Percentiles rank a stretch among this genome's conserved stretches.
Evolutionary conservation across 768 basidiomycete genomes (phyloP).

Genomic region (Suillus cothurnatus): DNA sequence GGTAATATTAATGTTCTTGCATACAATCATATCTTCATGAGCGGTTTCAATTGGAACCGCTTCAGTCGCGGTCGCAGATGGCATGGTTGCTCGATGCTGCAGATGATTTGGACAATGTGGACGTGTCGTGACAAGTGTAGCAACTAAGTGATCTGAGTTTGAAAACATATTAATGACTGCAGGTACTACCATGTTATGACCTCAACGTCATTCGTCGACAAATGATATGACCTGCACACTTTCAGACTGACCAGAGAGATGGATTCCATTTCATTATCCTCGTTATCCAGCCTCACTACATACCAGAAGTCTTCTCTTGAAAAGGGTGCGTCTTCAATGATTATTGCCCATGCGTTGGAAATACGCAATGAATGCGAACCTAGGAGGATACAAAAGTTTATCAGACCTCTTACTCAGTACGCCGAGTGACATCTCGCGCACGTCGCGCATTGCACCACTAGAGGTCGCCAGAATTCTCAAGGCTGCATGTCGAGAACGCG

Average conservation of each 20-base stretch:
- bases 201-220: neutral
- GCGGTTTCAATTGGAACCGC: slow-evolving; percentile 90
- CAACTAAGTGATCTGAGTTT: neutral
- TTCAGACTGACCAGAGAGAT: slow-evolving; percentile 2
- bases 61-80: slow-evolving; percentile 58
- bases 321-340: slow-evolving; percentile 33
- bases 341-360: neutral
- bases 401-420: slow-evolving; percentile 53
- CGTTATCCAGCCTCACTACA: slow-evolving; percentile 28
- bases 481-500: slow-evolving; percentile 46
- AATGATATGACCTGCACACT: neutral
- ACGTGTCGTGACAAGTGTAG: neutral
- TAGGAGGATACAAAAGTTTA: slow-evolving; percentile 52
- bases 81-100: slow-evolving; percentile 22
- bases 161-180: neutral
- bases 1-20: neutral
- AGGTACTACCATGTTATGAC: neutral
- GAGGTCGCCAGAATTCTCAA: slow-evolving; percentile 56
- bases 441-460: slow-evolving; percentile 51
- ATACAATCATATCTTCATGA: slow-evolving; percentile 98
- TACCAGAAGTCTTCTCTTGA: slow-evolving; percentile 38
- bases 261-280: slow-evolving; percentile 11
- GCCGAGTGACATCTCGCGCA: slow-evolving; percentile 54
- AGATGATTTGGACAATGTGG: neutral
- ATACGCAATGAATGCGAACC: neutral